Conservation (phyloP, 495 filamentous ascomycete species). For the Annulohypoxylon stygium region DNA sequence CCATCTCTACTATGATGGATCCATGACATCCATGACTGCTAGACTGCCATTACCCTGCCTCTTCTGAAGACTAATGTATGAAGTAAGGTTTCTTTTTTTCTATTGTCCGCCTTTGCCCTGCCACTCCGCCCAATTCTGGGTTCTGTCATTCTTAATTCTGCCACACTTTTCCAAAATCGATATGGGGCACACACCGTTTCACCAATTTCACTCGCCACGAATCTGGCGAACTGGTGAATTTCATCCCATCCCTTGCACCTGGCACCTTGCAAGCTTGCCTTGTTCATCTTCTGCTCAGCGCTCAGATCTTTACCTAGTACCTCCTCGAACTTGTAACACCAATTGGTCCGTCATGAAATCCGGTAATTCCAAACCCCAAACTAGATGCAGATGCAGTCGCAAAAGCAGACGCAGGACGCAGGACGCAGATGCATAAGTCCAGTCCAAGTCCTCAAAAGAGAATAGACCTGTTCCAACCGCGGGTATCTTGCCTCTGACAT, state of each 20-base stretch:
- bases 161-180: not conserved
- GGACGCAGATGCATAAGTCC: not conserved
- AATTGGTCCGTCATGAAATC: constrained; percentile 32
- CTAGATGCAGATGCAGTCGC: not conserved
- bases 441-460: constrained; percentile 17
- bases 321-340: constrained; percentile 16
- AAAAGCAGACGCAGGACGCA: no score
- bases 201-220: constrained; percentile 23
- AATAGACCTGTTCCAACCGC: constrained; percentile 13
- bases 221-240: constrained; percentile 2
- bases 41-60: constrained; percentile 4
- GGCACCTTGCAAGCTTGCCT: not conserved
- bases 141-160: not conserved
- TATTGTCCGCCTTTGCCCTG: constrained; percentile 7
- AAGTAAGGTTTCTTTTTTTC: not conserved
- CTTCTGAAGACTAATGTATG: constrained; percentile 12
- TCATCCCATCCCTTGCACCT: constrained; percentile 22
- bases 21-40: not conserved
- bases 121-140: not conserved
- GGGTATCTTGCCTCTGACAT: constrained; percentile 1
- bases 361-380: constrained; percentile 16
- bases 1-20: not conserved
- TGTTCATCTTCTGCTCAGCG: constrained; percentile 16
- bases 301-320: constrained; percentile 34
- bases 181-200: constrained; percentile 13